Base-by-base conservation (phyloP, 306 rosid genomes). In the Betula pendula region DNA sequence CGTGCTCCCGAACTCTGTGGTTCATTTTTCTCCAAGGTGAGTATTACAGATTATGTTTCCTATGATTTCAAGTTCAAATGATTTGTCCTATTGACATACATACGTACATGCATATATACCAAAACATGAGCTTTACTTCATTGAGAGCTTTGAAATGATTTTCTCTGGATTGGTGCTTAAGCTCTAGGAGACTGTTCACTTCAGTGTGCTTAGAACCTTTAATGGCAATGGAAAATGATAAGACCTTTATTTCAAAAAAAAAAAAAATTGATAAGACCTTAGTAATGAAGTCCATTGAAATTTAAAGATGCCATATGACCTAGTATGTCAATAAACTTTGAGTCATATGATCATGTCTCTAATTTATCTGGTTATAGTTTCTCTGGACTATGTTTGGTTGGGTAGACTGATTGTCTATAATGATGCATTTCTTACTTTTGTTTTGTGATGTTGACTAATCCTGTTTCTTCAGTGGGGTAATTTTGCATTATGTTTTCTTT, bases 1-100 rank as follows among this genome's bases (percentile, higher is more conserved):
- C 94, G 94, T 73, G 94, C 94, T 66, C 94, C 94, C 49, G 94
- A 89, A 85, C 91, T 89, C 20, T 87, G 94, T 60, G 94, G 94
- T 74, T 87, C 90, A 10, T 89, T 89, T 77, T 85, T 82, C 86
- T 89, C 94, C 53, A 87, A 89, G 88, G 94, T 89, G 60, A 77
- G 29, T 38, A 51, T 38, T 44, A 29, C 12, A 14, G 25, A 24
- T 53, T 38, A 50, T 69, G 14, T 76, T 16, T 20, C 45, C 42
- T 16, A 19, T 1, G 55, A 5, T 44, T 48, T 76, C n/a, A 38
- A 24, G 43, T 40, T 51, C 44, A 48, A 60, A 73, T 15, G n/a
- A 29, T 63, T 27, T 31, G 17, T 20, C 50, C 35, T 33, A n/a
- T 73, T 50, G n/a, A 53, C 16, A 16, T 33, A 17, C 8, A 49